Evolutionary conservation across 2,329 filamentous ascomycete species (phyloP).

Genomic region (Thelonectria discophora): DNA sequence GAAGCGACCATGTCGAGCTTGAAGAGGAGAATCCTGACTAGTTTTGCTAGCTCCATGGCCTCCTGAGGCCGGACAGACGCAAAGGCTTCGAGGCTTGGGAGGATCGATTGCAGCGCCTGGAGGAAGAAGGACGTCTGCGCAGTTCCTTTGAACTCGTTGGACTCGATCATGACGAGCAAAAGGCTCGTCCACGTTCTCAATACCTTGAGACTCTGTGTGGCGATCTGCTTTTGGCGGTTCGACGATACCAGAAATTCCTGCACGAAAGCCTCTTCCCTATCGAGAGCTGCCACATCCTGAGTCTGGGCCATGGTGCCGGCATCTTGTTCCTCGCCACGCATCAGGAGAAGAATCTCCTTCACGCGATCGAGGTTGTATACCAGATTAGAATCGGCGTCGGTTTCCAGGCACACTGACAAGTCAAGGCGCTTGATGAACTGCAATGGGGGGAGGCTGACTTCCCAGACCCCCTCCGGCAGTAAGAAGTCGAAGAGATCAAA

Average conservation of each 20-base stretch:
- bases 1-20: conserved; percentile 68
- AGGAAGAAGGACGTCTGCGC: conserved; percentile 81
- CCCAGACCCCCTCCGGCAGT: conserved; percentile 60
- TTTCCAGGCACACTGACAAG: conserved; percentile 69
- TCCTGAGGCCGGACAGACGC: conserved; percentile 74
- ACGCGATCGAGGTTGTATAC: conserved; percentile 77
- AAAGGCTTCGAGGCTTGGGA: conserved; percentile 85
- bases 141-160: conserved; percentile 78
- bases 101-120: conserved; percentile 84
- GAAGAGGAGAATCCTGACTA: conserved; percentile 78
- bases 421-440: conserved; percentile 73
- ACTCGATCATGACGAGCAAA: conserved; percentile 82
- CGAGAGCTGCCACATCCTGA: conserved; percentile 60
- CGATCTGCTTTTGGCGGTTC: conserved; percentile 70
- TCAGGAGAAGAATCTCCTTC: conserved; percentile 76
- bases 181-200: conserved; percentile 87
- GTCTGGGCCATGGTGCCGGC: conserved; percentile 58
- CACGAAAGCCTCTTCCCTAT: conserved; percentile 68
- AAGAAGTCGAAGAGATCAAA: conserved; percentile 96
- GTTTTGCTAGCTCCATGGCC: conserved; percentile 77
- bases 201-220: conserved; percentile 68
- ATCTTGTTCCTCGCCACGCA: conserved; percentile 68
- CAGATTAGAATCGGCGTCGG: conserved; percentile 63
- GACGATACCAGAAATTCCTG: conserved; percentile 68
- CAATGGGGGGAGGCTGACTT: conserved; percentile 61